These are phyloP conservation scores for Malus orientalis DNA, from an alignment of 306 rosid genomes.

Conservation along the genomic window DNA sequence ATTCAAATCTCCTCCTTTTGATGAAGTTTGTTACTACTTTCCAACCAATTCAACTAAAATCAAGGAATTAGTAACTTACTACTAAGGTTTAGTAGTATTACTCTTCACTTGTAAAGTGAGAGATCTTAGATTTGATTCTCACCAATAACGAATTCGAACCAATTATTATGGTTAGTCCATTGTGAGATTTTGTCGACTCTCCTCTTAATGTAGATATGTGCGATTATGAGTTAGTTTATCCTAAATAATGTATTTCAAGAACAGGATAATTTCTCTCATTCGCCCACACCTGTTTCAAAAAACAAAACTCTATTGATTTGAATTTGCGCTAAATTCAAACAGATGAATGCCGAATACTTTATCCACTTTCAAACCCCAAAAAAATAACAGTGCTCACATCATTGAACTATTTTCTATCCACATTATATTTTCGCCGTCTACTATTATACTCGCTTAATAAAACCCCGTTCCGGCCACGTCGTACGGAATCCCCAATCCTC, in stretches of 20 bases:
- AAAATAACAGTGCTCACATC: too few species aligned
- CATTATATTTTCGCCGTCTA: too few species aligned
- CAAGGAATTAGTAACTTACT: background rate
- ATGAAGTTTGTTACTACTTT: background rate
- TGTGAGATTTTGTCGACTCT: too few species aligned
- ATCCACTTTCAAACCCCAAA: background rate
- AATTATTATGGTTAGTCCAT: too few species aligned
- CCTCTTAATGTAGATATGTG: background rate
- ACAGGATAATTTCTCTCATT: background rate
- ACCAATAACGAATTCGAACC: too few species aligned
- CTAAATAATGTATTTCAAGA: background rate
- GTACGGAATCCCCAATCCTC: constrained; percentile 8
- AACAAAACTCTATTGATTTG: too few species aligned
- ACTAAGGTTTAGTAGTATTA: too few species aligned
- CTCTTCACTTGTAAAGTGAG: too few species aligned
- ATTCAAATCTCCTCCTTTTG: background rate
- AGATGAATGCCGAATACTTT: background rate
- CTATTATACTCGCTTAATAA: too few species aligned
- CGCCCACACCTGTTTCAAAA: background rate
- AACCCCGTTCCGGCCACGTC: too few species aligned
- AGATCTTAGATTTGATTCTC: too few species aligned
- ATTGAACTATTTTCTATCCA: too few species aligned
- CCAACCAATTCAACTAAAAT: background rate
- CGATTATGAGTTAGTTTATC: background rate
- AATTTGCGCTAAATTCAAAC: background rate